These are phyloP conservation scores for Erythrophleum ivorense DNA, from an alignment of 331 rosid species.

Conservation along the genomic window DNA sequence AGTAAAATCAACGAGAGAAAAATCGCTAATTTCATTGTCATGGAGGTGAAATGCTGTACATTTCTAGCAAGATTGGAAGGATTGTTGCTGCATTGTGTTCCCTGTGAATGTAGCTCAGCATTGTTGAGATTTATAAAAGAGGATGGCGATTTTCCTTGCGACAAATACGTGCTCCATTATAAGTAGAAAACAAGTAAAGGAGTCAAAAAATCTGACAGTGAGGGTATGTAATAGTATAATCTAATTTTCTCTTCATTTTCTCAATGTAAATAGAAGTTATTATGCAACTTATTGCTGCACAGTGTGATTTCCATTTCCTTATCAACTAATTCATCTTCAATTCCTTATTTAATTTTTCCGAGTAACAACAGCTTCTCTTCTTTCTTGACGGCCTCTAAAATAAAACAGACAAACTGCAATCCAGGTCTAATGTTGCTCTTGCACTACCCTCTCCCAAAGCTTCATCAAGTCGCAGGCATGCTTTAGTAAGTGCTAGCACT, in stretches of 20 bases:
- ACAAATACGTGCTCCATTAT: slow-evolving; percentile 51
- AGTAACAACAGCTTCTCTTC: slow-evolving; percentile 26
- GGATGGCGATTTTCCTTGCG: slow-evolving; percentile 58
- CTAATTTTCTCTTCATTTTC: not conserved
- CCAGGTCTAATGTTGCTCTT: slow-evolving; percentile 51
- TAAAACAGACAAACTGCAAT: slow-evolving; percentile 59
- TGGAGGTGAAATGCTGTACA: slow-evolving; percentile 26
- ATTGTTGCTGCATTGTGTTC: slow-evolving; percentile 18
- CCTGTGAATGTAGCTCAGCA: slow-evolving; percentile 34
- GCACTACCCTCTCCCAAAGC: slow-evolving; percentile 48
- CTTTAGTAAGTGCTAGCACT: slow-evolving; percentile 43
- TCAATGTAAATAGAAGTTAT: not conserved
- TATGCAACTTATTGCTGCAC: slow-evolving; percentile 4
- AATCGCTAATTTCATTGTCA: not conserved
- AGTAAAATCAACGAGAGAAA: not conserved
- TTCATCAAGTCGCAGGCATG: slow-evolving; percentile 59
- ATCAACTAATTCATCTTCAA: slow-evolving; percentile 19
- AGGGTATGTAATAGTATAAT: slow-evolving; percentile 46
- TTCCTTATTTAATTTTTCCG: not conserved
- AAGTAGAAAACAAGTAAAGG: slow-evolving; percentile 40
- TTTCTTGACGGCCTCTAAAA: slow-evolving; percentile 52
- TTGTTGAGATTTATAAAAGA: slow-evolving; percentile 37
- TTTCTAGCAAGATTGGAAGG: slow-evolving; percentile 35
- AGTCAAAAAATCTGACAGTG: slow-evolving; percentile 37
- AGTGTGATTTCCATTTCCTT: slow-evolving; percentile 12